phyloP scores from a whole-genome alignment of 2,329 filamentous ascomycete species.

The Pestalotiopsis sp. region DNA sequence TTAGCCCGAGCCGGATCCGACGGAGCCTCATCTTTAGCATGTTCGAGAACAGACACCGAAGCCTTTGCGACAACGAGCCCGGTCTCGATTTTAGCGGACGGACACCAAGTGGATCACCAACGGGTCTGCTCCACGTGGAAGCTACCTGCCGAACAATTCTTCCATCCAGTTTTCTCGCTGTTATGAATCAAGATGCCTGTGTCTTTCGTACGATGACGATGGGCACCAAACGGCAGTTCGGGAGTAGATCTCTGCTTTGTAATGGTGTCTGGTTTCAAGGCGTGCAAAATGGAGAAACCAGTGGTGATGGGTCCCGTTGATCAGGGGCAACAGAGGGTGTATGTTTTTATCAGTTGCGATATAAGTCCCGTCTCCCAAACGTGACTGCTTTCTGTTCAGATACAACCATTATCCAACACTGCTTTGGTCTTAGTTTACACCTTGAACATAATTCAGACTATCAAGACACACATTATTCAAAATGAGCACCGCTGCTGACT shows the following conservation, averaged over 20 bases:
- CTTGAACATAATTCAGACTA: not conserved
- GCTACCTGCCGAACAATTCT: not conserved
- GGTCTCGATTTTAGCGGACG: not conserved
- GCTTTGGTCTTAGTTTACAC: too few species aligned
- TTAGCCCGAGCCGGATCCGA: slow-evolving; percentile 6
- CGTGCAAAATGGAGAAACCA: not conserved
- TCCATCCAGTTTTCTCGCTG: not conserved
- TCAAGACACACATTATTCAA: not conserved
- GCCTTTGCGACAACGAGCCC: not conserved
- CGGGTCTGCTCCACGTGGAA: not conserved
- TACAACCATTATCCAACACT: not conserved
- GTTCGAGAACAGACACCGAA: not conserved
- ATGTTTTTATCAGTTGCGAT: not conserved
- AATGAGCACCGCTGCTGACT: slow-evolving; percentile 7
- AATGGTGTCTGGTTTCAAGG: not conserved
- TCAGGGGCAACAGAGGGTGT: not conserved
- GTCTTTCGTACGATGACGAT: not conserved
- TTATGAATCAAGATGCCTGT: not conserved
- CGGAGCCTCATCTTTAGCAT: slow-evolving; percentile 3
- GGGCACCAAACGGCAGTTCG: not conserved
- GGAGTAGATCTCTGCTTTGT: not conserved
- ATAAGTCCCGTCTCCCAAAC: not conserved
- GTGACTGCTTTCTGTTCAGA: not conserved
- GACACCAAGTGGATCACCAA: not conserved
- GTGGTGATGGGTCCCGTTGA: not conserved